These are phyloP conservation scores for Panaeolus papilionaceus DNA, from an alignment of 768 basidiomycete species.

Conservation along the genomic window DNA sequence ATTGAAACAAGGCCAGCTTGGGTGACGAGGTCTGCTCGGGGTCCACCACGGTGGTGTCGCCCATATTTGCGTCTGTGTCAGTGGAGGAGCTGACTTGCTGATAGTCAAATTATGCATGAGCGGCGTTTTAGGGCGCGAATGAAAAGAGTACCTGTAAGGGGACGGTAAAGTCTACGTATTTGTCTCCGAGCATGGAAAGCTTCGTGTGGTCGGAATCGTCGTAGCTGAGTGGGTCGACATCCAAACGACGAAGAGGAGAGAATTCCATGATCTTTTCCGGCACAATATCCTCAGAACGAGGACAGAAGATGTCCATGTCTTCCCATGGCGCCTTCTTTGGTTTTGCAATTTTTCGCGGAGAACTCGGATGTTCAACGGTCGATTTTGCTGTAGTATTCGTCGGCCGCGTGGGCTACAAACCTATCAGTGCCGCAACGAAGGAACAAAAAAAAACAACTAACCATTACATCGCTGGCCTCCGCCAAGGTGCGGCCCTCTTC, in stretches of 20 bases:
- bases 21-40: background rate
- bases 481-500: background rate
- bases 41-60: background rate
- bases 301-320: constrained; percentile 7
- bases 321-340: constrained; percentile 24
- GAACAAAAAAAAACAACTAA: background rate
- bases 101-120: background rate
- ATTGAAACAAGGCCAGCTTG: background rate
- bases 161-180: background rate
- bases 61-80: background rate
- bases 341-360: constrained; percentile 3
- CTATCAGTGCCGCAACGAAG: background rate
- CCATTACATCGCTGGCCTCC: background rate
- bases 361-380: background rate
- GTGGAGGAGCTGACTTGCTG: background rate
- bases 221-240: background rate
- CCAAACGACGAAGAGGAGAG: background rate
- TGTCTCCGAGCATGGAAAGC: background rate
- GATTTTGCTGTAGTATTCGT: background rate
- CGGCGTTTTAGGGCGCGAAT: background rate
- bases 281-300: background rate
- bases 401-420: background rate
- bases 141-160: constrained; percentile 1
- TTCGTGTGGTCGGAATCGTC: background rate
- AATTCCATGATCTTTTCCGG: background rate